A percentile compares a stretch with the other conserved stretches of the same genome.
These are phyloP conservation scores for Nicotiana tomentosiformis DNA, from an alignment of 257 asterid species.

Conservation along the genomic window DNA sequence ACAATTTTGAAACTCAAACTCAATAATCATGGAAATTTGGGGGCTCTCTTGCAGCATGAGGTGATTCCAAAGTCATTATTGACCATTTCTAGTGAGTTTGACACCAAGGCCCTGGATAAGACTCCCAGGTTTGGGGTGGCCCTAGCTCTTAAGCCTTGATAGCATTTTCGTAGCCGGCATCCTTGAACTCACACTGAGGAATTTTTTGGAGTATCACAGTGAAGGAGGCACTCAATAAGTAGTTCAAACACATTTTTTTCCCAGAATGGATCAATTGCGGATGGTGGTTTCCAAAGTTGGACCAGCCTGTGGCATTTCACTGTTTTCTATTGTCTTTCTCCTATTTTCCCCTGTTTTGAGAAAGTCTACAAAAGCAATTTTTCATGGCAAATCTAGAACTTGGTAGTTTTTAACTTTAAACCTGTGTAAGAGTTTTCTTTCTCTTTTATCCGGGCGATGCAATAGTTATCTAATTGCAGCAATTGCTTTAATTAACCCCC, in stretches of 20 bases:
- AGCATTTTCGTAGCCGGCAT: not conserved
- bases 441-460: not conserved
- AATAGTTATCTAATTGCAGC: not conserved
- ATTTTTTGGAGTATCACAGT: slow-evolving; percentile 13
- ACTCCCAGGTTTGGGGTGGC: slow-evolving; percentile 57
- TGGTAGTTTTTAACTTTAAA: not conserved
- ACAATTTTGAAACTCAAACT: slow-evolving; percentile 62
- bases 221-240: slow-evolving; percentile 35
- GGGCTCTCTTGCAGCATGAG: slow-evolving; percentile 60
- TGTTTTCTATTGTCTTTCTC: not conserved
- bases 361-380: not conserved
- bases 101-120: slow-evolving; percentile 61
- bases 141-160: slow-evolving; percentile 58
- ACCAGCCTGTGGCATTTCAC: slow-evolving; percentile 3
- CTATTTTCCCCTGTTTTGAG: not conserved
- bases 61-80: slow-evolving; percentile 39
- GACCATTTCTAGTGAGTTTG: slow-evolving; percentile 60
- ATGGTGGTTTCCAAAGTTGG: not conserved
- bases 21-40: slow-evolving; percentile 54
- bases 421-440: not conserved
- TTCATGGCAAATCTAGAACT: not conserved
- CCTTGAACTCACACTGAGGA: not conserved
- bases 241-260: slow-evolving; percentile 10
- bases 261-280: not conserved
- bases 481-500: not conserved